Base-by-base conservation (phyloP, 2,329 filamentous ascomycete genomes). In the Aspergillus tanneri region DNA sequence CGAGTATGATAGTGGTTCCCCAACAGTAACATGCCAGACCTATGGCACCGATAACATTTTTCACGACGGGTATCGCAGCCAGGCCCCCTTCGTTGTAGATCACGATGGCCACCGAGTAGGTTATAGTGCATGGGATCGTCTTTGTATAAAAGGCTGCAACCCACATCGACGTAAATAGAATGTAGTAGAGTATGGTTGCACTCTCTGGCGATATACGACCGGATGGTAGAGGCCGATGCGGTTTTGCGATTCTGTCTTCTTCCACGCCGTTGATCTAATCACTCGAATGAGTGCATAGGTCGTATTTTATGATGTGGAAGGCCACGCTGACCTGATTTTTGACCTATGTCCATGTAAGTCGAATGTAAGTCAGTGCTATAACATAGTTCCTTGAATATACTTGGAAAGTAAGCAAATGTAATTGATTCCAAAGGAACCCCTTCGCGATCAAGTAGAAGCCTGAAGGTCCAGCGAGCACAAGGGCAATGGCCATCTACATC, bases 211-310 rank as follows among this genome's bases (percentile, higher is more conserved):
- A 42, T 16, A 42, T 42, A 24, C 22, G 22, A 6, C 39, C 39
- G 11, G 39, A 42, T 42, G 39, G 39, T 18, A 42, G 25, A 6
- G 39, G 39, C 18, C 39, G 23, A 42, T 42, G 39, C 4, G 39
- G 5, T 21, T 42, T 42, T 28, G 39, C 39, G 16, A 42, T 21
- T 28, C 39, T 27, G 39, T 42, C 39, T 28, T 42, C 39, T 19
- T 42, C 39, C 25, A 42, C 39, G 39, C 39, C 39, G 24, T 42
- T 25, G 25, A 42, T 42, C 39, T 42, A 11, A 25, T 16, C 39
- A 25, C 8, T 14, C 30, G n/a, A 18, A 28, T 18, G 24, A 42
- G n/a, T 19, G 10, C n/a, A n/a, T n/a, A n/a, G n/a, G n/a, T n/a
- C n/a, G n/a, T n/a, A n/a, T n/a, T n/a, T 32, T 9, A 18, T 42